Conservation (phyloP, 129 eudicot genomes). For the Flaveria sonorensis region DNA sequence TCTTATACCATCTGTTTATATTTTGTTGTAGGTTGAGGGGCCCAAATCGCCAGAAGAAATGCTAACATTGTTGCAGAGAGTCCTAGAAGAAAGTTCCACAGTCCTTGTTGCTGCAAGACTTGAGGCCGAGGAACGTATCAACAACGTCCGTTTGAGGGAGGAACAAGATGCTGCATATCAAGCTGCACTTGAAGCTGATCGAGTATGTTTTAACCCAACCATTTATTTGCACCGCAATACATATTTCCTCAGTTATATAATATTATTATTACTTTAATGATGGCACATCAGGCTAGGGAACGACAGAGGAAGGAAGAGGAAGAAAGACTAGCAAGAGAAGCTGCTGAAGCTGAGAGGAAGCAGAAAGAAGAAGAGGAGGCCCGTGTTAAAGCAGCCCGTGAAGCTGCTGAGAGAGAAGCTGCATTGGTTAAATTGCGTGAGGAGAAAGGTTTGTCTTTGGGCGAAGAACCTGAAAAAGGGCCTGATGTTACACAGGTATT, state of each 20-base stretch:
- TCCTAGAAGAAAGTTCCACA: slow-evolving; percentile 78
- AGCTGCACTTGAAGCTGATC: slow-evolving; percentile 98
- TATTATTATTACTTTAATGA: not conserved
- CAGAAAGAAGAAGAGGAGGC: slow-evolving; percentile 81
- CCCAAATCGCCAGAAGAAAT: slow-evolving; percentile 73
- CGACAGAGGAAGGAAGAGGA: slow-evolving; percentile 71
- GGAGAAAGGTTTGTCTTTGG: slow-evolving; percentile 68
- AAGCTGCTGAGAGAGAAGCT: slow-evolving; percentile 89
- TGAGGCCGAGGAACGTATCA: slow-evolving; percentile 89
- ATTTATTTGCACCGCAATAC: not conserved
- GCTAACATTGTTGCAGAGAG: slow-evolving; percentile 68
- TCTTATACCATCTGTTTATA: not conserved
- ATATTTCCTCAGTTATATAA: not conserved
- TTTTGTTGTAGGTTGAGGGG: slow-evolving; percentile 68
- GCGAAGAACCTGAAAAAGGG: slow-evolving; percentile 82
- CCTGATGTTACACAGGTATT: slow-evolving; percentile 80
- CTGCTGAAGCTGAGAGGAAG: slow-evolving; percentile 83
- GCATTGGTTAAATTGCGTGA: slow-evolving; percentile 63
- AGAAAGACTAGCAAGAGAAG: slow-evolving; percentile 70
- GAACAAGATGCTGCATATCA: slow-evolving; percentile 95
- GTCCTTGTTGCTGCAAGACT: slow-evolving; percentile 78
- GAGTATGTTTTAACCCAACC: slow-evolving; percentile 39
- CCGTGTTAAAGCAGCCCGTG: slow-evolving; percentile 70
- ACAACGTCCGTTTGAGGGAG: slow-evolving; percentile 64
- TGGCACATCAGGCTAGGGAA: slow-evolving; percentile 69